These are phyloP conservation scores for Boletus subparvulus DNA, from an alignment of 768 basidiomycete genomes.

Conservation along the genomic window DNA sequence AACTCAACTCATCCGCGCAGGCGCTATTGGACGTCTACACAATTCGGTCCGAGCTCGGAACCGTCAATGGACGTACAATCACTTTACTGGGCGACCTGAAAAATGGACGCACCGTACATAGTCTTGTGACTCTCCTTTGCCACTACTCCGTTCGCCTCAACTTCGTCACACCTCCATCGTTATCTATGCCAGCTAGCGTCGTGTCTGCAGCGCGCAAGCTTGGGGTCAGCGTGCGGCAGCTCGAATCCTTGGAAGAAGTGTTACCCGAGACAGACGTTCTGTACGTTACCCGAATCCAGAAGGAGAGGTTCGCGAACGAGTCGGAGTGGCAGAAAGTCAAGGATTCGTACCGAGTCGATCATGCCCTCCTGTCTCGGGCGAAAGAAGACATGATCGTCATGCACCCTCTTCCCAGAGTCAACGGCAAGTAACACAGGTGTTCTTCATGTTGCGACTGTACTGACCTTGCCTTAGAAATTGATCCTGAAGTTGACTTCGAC, in stretches of 20 bases:
- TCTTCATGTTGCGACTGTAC: slow-evolving; percentile 1
- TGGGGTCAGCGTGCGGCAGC: slow-evolving; percentile 73
- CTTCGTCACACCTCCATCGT: slow-evolving; percentile 85
- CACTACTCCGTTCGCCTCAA: slow-evolving; percentile 93
- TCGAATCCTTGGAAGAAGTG: slow-evolving; percentile 89
- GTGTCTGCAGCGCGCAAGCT: slow-evolving; percentile 82
- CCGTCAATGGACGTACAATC: slow-evolving; percentile 93
- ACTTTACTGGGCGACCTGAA: slow-evolving; percentile 94
- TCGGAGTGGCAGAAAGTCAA: slow-evolving; percentile 89
- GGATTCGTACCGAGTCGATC: slow-evolving; percentile 90
- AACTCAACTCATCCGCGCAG: slow-evolving; percentile 35
- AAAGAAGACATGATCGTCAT: slow-evolving; percentile 99
- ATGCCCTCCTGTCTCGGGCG: slow-evolving; percentile 87
- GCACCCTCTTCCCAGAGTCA: slow-evolving; percentile 96
- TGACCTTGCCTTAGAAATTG: slow-evolving; percentile 72
- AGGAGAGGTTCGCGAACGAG: slow-evolving; percentile 83
- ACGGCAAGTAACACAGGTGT: slow-evolving; percentile 50
- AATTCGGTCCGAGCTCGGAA: slow-evolving; percentile 96
- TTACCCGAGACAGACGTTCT: slow-evolving; percentile 92
- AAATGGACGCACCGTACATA: slow-evolving; percentile 97
- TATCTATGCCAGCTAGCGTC: slow-evolving; percentile 88
- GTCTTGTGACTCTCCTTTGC: slow-evolving; percentile 86
- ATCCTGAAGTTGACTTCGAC: slow-evolving; percentile 97
- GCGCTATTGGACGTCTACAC: slow-evolving; percentile 89
- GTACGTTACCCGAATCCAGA: slow-evolving; percentile 95